Percentiles rank a stretch among this genome's conserved stretches.
phyloP scores from a whole-genome alignment of 2,329 filamentous ascomycete species.

The Bipolaris bicolor region DNA sequence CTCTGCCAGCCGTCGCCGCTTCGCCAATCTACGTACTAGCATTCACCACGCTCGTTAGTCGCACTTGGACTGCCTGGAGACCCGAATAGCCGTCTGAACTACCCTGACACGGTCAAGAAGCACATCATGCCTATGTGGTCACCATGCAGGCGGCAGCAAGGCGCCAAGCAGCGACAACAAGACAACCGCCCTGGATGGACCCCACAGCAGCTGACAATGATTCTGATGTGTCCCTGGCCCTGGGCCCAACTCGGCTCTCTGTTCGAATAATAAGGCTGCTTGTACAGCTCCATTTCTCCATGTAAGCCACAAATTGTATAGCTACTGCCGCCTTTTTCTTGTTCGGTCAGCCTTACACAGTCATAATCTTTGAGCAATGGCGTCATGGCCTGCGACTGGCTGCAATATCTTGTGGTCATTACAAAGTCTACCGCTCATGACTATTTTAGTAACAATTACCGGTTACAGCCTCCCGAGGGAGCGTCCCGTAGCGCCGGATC shows the following conservation, averaged over 20 bases:
- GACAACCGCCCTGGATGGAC: constrained; percentile 4
- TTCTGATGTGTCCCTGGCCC: constrained; percentile 6
- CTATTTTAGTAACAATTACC: constrained; percentile 5
- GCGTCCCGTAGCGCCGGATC: neutral
- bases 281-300: constrained; percentile 7
- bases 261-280: neutral
- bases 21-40: neutral
- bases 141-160: constrained; percentile 14
- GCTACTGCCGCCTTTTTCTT: constrained; percentile 5
- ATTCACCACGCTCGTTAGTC: neutral
- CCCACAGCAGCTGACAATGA: constrained; percentile 18
- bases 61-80: neutral
- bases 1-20: constrained; percentile 5
- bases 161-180: constrained; percentile 1
- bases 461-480: neutral
- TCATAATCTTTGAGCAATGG: neutral
- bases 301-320: constrained; percentile 10
- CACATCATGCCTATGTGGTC: constrained; percentile 3
- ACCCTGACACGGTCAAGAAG: constrained; percentile 14
- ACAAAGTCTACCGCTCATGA: constrained; percentile 1
- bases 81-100: neutral
- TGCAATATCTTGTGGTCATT: neutral
- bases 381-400: constrained; percentile 3
- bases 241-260: constrained; percentile 6
- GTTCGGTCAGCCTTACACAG: constrained; percentile 13